Evolutionary conservation across 1,284 basidiomycete genomes (phyloP).

Genomic region (Coniophora puteana): DNA sequence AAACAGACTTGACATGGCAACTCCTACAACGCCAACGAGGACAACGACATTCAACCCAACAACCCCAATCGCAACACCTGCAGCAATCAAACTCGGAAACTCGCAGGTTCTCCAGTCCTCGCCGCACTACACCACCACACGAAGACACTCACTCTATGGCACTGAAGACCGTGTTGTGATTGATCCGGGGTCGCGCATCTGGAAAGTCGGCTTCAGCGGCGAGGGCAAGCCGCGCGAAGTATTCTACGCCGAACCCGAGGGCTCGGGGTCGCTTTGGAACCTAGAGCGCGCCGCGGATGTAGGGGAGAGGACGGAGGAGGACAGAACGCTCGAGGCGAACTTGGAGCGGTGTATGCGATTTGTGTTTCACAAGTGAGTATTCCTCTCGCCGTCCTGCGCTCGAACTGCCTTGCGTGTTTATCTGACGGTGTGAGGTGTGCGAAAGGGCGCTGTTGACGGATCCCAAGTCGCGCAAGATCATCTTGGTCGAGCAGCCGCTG

Average conservation of each 20-base stretch:
- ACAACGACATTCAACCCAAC: too few relatives aligned
- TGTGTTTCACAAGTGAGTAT: constrained; percentile 81
- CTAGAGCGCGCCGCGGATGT: constrained; percentile 51
- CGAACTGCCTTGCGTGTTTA: constrained; percentile 2
- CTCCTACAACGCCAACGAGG: too few relatives aligned
- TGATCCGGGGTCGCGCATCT: constrained; percentile 79
- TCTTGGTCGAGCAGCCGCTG: constrained; percentile 87
- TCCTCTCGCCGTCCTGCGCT: too few relatives aligned
- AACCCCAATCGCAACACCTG: constrained; percentile 42
- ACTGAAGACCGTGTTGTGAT: constrained; percentile 84
- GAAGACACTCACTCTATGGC: constrained; percentile 78
- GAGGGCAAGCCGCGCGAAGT: constrained; percentile 82
- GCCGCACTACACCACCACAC: constrained; percentile 73
- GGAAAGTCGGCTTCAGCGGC: constrained; percentile 89
- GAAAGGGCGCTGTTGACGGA: constrained; percentile 86
- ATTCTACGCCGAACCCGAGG: constrained; percentile 48
- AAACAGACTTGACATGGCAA: too few relatives aligned
- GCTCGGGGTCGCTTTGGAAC: constrained; percentile 53
- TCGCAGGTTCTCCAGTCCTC: constrained; percentile 58
- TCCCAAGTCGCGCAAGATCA: constrained; percentile 90
- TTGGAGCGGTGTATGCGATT: constrained; percentile 68
- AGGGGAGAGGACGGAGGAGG: constrained; percentile 65
- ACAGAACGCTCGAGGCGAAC: constrained; percentile 63
- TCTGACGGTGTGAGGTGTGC: constrained; percentile 8
- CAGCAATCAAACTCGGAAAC: constrained; percentile 42